Evolutionary conservation across 2,329 filamentous ascomycete genomes (phyloP).

Genomic region (Cordyceps fumosorosea): DNA sequence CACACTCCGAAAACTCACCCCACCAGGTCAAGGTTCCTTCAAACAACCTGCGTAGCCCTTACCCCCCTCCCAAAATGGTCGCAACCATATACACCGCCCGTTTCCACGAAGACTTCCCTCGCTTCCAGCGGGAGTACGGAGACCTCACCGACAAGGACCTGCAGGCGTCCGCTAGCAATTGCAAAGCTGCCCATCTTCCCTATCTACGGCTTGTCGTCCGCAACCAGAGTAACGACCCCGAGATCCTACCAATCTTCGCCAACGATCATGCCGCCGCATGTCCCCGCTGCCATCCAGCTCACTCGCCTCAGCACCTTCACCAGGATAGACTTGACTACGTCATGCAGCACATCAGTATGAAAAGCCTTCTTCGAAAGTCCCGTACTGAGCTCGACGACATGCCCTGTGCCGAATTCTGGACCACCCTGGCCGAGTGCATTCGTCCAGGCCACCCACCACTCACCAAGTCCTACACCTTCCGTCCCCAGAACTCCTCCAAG

Average conservation of each 20-base stretch:
- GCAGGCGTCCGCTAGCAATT: not conserved
- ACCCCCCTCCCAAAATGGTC: not conserved
- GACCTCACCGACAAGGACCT: not conserved
- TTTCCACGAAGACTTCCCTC: not conserved
- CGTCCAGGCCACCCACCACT: not conserved
- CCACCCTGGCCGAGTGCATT: not conserved
- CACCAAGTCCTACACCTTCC: not conserved
- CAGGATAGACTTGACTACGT: not conserved
- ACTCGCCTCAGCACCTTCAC: not conserved
- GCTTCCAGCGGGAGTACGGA: not conserved
- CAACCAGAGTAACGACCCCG: not conserved
- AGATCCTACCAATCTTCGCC: not conserved
- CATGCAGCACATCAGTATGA: not conserved
- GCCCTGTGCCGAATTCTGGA: not conserved
- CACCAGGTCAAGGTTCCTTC: not conserved
- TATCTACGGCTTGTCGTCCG: not conserved
- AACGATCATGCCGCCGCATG: not conserved
- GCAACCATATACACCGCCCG: not conserved
- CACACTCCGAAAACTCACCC: not conserved
- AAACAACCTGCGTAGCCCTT: too few relatives aligned
- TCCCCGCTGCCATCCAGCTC: not conserved
- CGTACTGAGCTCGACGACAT: not conserved
- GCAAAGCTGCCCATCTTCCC: not conserved
- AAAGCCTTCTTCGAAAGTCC: not conserved
- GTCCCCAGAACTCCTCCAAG: not conserved